phyloP scores from a whole-genome alignment of 371 early-diverging fungal species.

The Syncephalastrum contaminatum region DNA sequence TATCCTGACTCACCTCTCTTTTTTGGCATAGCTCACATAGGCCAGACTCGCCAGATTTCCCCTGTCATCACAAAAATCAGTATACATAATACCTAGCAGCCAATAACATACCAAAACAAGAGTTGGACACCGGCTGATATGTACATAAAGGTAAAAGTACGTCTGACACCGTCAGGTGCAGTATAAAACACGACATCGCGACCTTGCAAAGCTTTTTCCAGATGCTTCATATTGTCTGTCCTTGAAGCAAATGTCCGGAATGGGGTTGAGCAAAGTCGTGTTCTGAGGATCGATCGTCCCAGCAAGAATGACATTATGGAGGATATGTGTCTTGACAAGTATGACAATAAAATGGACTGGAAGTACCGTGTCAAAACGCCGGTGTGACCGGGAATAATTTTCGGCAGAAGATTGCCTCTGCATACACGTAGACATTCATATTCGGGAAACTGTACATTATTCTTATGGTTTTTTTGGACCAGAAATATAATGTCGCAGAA shows the following conservation, averaged over 20 bases:
- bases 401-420: no score
- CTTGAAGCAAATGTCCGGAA: slow-evolving; percentile 7
- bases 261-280: no score
- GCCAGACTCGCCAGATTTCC: slow-evolving; percentile 53
- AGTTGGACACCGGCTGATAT: slow-evolving; percentile 52
- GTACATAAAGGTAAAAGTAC: slow-evolving; percentile 46
- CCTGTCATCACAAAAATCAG: slow-evolving; percentile 17
- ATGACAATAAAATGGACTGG: no score
- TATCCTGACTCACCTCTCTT: slow-evolving; percentile 25
- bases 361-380: no score
- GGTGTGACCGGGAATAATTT: no score
- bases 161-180: slow-evolving; percentile 34
- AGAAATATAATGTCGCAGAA: no score
- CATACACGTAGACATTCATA: no score
- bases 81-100: neutral
- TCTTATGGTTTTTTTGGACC: no score
- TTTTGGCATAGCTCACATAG: slow-evolving; percentile 40
- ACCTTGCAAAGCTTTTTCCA: slow-evolving; percentile 31
- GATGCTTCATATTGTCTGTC: slow-evolving; percentile 16
- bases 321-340: no score
- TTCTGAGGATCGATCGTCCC: no score
- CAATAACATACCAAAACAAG: slow-evolving; percentile 39
- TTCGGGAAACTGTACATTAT: no score
- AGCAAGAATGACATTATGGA: no score
- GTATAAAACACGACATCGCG: slow-evolving; percentile 46